Evolutionary conservation across 139 green algal genomes (phyloP).

Genomic region (Prasinococcaceae sp.): DNA sequence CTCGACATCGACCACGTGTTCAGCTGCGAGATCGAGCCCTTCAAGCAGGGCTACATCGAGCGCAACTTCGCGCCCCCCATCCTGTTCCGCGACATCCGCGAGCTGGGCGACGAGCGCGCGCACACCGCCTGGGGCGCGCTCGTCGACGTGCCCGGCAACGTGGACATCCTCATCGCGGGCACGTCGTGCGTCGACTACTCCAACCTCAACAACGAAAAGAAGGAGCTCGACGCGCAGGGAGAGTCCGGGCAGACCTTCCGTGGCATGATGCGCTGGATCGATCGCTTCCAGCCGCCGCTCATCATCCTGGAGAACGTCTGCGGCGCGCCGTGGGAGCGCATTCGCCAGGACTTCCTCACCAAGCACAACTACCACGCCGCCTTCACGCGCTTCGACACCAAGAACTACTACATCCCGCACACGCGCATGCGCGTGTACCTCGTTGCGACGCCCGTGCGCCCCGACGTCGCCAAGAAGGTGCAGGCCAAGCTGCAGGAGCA

Average conservation of each 20-base stretch:
- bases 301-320: conserved; percentile 22
- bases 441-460: too few relatives aligned
- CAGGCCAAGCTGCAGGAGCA: too few relatives aligned
- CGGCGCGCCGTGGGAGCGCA: conserved; percentile 8
- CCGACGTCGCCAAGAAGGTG: too few relatives aligned
- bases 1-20: conserved; percentile 18
- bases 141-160: conserved; percentile 9
- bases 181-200: conserved; percentile 23
- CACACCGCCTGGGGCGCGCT: conserved; percentile 11
- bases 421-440: conserved; percentile 19
- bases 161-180: conserved; percentile 19
- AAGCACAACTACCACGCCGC: conserved; percentile 1
- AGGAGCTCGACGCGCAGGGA: conserved; percentile 10
- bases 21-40: conserved; percentile 20
- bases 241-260: conserved; percentile 19
- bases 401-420: conserved; percentile 20
- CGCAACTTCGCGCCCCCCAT: conserved; percentile 18
- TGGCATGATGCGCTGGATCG: conserved; percentile 17
- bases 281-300: not conserved
- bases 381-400: conserved; percentile 17
- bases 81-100: conserved; percentile 18
- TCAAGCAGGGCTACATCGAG: conserved; percentile 24
- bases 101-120: conserved; percentile 8
- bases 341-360: conserved; percentile 1
- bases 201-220: conserved; percentile 20